phyloP scores from a whole-genome alignment of 2,329 filamentous ascomycete species.

The Cadophora gregata region DNA sequence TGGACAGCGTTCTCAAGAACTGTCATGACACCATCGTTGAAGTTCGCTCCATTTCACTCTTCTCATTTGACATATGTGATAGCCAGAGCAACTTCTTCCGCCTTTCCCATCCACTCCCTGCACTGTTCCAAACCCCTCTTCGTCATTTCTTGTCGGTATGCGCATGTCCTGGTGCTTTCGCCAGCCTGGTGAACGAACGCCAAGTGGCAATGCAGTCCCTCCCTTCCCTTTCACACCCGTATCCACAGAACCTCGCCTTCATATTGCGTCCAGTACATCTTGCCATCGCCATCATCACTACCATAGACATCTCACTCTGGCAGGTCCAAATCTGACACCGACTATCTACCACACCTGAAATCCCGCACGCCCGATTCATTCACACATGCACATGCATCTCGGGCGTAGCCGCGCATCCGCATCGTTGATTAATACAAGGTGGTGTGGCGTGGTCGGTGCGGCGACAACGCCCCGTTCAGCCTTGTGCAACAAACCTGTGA shows the following conservation, averaged over 20 bases:
- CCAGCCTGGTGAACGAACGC: not conserved
- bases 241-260: not conserved
- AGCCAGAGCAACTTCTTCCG: too few species aligned
- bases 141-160: not conserved
- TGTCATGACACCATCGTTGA: too few species aligned
- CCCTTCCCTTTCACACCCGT: not conserved
- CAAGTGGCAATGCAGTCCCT: not conserved
- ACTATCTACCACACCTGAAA: not conserved
- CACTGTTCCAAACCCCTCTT: too few species aligned
- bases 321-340: not conserved
- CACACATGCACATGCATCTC: not conserved
- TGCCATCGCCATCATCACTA: not conserved
- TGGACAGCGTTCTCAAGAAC: too few species aligned
- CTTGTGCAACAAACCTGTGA: not conserved
- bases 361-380: not conserved
- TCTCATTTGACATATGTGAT: too few species aligned
- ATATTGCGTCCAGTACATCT: not conserved
- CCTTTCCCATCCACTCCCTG: too few species aligned
- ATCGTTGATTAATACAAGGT: not conserved
- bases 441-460: not conserved
- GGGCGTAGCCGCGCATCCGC: not conserved
- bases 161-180: too few species aligned
- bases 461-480: not conserved
- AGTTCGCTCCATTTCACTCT: too few species aligned
- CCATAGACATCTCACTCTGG: not conserved